Evolutionary conservation across 2,329 filamentous ascomycete genomes (phyloP).

Genomic region (Fusarium sp.): DNA sequence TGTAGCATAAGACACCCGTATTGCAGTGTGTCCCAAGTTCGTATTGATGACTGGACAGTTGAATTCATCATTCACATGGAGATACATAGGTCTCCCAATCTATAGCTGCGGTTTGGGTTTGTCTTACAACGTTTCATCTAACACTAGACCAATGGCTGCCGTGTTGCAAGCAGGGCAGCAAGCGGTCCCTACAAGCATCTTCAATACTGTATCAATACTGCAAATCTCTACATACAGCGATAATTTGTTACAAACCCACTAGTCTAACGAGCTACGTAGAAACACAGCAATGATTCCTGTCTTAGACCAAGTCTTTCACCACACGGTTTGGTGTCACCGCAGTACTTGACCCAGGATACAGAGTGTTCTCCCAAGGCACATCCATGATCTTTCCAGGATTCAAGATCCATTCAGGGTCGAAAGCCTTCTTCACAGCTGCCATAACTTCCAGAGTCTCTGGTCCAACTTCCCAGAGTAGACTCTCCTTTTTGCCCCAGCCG

Average conservation of each 20-base stretch:
- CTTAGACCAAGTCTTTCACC: constrained; percentile 12
- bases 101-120: background rate
- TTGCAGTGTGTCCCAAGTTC: background rate
- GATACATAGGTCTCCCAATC: background rate
- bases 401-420: constrained; percentile 89
- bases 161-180: background rate
- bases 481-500: constrained; percentile 86
- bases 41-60: background rate
- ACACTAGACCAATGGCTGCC: background rate
- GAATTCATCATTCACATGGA: background rate
- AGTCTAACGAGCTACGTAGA: background rate
- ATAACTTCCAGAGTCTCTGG: constrained; percentile 84
- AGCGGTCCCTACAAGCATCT: background rate
- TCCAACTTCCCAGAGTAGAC: constrained; percentile 81
- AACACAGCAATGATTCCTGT: background rate
- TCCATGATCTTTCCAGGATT: constrained; percentile 95
- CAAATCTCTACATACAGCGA: background rate
- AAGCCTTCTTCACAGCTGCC: constrained; percentile 81
- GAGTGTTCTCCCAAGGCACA: constrained; percentile 53
- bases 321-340: constrained; percentile 40
- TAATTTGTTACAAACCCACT: background rate
- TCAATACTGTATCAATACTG: background rate
- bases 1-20: background rate
- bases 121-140: background rate
- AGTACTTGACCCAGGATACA: constrained; percentile 26